Percentiles rank a stretch among this genome's conserved stretches.
Conservation (phyloP, 2,329 filamentous ascomycete genomes). For the Xylariaceae sp. region DNA sequence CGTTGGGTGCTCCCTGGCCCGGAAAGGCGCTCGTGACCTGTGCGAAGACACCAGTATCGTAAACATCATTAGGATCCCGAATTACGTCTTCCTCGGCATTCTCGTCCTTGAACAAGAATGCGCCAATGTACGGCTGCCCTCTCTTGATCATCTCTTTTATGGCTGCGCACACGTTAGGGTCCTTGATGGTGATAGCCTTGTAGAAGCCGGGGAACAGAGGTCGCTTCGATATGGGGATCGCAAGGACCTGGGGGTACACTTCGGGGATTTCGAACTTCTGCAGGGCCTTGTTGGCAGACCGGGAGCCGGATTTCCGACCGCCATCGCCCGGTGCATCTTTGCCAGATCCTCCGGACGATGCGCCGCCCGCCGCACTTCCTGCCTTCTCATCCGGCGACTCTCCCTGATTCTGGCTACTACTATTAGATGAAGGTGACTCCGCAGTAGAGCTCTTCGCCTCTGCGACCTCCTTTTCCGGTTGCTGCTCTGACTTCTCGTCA, state of each 20-base stretch:
- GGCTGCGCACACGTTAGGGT: slow-evolving; percentile 83
- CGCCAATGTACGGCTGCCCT: slow-evolving; percentile 94
- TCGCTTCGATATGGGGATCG: slow-evolving; percentile 88
- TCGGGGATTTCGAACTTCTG: slow-evolving; percentile 89
- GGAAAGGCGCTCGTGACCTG: slow-evolving; percentile 97
- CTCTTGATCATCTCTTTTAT: slow-evolving; percentile 96
- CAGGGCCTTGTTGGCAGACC: slow-evolving; percentile 65
- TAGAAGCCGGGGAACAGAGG: slow-evolving; percentile 97
- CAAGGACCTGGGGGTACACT: slow-evolving; percentile 95
- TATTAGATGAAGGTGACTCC: slow-evolving; percentile 42
- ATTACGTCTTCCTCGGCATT: slow-evolving; percentile 91
- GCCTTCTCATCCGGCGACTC: slow-evolving; percentile 50
- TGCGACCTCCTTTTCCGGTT: slow-evolving; percentile 43
- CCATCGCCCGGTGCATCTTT: slow-evolving; percentile 58
- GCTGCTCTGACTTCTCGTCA: slow-evolving; percentile 42
- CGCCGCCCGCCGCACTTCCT: slow-evolving; percentile 53
- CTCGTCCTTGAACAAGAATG: slow-evolving; percentile 95
- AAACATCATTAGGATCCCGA: slow-evolving; percentile 81
- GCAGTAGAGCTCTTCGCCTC: slow-evolving; percentile 41
- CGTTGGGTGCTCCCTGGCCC: slow-evolving; percentile 76
- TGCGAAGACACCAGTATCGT: slow-evolving; percentile 94
- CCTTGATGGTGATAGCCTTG: slow-evolving; percentile 94
- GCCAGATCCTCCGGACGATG: slow-evolving; percentile 43
- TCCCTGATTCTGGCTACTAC: slow-evolving; percentile 40
- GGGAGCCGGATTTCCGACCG: slow-evolving; percentile 63